phyloP scores from a whole-genome alignment of 805 yeast species.

The Saturnispora besseyi region DNA sequence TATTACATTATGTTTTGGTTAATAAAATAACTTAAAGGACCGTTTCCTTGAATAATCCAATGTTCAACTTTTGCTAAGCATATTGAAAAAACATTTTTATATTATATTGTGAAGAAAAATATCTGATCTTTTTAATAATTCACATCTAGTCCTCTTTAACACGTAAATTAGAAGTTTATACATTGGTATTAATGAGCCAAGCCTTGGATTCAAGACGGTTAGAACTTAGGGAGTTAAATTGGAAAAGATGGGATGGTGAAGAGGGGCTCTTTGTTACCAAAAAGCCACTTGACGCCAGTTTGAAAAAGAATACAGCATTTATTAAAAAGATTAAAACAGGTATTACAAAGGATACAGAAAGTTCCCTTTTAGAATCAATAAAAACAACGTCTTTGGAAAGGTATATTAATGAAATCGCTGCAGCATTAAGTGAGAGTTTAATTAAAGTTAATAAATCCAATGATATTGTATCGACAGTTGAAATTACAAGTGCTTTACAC shows the following conservation, averaged over 20 bases:
- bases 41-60: no score
- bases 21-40: no score
- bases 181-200: not conserved
- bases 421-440: conserved; percentile 56
- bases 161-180: not conserved
- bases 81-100: not conserved
- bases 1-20: not conserved
- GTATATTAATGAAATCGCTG: conserved; percentile 60
- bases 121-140: no score
- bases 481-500: conserved; percentile 62
- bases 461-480: conserved; percentile 57
- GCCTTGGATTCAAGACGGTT: not conserved
- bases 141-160: not conserved
- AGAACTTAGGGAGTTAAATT: conserved; percentile 34
- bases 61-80: not conserved
- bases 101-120: not conserved
- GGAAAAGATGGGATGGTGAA: conserved; percentile 46
- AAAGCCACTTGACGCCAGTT: conserved; percentile 50
- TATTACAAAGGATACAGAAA: conserved; percentile 42
- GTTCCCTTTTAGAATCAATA: conserved; percentile 50
- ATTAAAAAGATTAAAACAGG: conserved; percentile 58
- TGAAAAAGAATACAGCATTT: conserved; percentile 76
- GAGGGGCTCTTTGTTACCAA: conserved; percentile 22
- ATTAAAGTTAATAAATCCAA: conserved; percentile 40
- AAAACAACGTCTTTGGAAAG: conserved; percentile 56